These are phyloP conservation scores for Lojkania enalia DNA, from an alignment of 2,329 filamentous ascomycete genomes.

Conservation along the genomic window DNA sequence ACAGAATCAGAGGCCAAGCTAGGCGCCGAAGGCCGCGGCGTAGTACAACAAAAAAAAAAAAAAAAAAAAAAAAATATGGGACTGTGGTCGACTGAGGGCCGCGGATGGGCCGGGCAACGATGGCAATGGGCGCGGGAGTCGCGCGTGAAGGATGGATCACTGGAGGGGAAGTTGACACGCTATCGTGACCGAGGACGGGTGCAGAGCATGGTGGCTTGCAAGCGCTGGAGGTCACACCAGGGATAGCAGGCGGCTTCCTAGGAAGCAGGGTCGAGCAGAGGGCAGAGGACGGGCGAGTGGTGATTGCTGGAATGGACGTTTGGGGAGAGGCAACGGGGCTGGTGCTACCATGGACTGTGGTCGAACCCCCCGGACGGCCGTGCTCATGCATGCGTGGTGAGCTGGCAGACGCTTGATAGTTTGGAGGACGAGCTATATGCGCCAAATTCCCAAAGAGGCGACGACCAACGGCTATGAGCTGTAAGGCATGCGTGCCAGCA, in stretches of 20 bases:
- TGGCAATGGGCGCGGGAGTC: conserved; percentile 38
- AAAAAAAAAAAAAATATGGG: conserved; percentile 36
- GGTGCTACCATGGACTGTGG: conserved; percentile 40
- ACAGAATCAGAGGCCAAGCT: conserved; percentile 34
- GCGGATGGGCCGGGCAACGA: conserved; percentile 18
- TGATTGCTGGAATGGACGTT: conserved; percentile 44
- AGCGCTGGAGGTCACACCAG: conserved; percentile 37
- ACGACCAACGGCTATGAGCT: conserved; percentile 44
- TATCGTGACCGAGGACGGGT: conserved; percentile 37
- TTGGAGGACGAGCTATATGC: conserved; percentile 41
- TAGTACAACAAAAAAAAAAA: no score
- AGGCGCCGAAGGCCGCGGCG: conserved; percentile 14
- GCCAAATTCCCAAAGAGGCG: conserved; percentile 36
- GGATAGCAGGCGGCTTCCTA: conserved; percentile 38
- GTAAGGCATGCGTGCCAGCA: conserved; percentile 36
- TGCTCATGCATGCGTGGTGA: conserved; percentile 44
- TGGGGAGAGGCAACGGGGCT: conserved; percentile 37
- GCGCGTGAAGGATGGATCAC: conserved; percentile 33
- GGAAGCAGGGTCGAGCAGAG: conserved; percentile 22
- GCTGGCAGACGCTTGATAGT: conserved; percentile 45
- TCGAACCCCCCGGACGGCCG: conserved; percentile 34
- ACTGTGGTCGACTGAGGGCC: conserved; percentile 25
- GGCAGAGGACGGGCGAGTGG: conserved; percentile 21
- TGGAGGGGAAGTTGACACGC: conserved; percentile 42
- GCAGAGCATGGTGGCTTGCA: conserved; percentile 40